Evolutionary conservation across 306 rosid species (phyloP).

Genomic region (Prunus mongolica): DNA sequence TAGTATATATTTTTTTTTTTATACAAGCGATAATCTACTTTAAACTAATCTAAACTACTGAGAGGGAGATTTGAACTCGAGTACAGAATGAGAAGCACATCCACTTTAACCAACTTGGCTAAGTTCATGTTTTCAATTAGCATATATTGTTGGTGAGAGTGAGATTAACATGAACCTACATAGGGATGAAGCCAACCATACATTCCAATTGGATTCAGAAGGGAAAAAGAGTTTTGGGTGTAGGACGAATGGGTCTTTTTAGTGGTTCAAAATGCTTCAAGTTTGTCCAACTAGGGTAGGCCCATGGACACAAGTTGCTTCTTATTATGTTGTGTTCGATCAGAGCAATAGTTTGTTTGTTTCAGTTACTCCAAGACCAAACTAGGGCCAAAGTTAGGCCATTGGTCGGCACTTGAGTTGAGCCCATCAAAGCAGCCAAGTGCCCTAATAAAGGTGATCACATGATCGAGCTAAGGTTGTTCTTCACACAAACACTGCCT

Average conservation of each 20-base stretch:
- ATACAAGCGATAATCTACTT: no score
- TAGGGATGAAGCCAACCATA: neutral
- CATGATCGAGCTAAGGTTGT: neutral
- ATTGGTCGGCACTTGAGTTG: neutral
- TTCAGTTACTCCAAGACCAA: neutral
- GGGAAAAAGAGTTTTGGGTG: neutral
- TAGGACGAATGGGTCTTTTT: neutral
- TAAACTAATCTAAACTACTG: no score
- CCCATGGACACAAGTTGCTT: neutral
- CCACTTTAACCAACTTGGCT: rapidly evolving
- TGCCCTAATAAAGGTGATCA: neutral
- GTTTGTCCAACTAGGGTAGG: neutral
- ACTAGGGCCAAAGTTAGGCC: neutral
- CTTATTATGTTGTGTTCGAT: no score
- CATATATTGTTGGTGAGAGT: neutral
- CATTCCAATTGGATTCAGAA: neutral
- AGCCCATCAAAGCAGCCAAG: neutral
- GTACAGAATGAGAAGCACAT: rapidly evolving
- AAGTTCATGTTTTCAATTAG: neutral
- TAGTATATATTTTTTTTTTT: neutral
- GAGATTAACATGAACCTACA: neutral
- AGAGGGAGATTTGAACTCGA: rapidly evolving
- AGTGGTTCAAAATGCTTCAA: neutral
- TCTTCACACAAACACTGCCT: neutral
- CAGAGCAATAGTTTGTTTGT: neutral